Evolutionary conservation across 139 green algal species (phyloP).

Genomic region (Coccomyxa sp.): DNA sequence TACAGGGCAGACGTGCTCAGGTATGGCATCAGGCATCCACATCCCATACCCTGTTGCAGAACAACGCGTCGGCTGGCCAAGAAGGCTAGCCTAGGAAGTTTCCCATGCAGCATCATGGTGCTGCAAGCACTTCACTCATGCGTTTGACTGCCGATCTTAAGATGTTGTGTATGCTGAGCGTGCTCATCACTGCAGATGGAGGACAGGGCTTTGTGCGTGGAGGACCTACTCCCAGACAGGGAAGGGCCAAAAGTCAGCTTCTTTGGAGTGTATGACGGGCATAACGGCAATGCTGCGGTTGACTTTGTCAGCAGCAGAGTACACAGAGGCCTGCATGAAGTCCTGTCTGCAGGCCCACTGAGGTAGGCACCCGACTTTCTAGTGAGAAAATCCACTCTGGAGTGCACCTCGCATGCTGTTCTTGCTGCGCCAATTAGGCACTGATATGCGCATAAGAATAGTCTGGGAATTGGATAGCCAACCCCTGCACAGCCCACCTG

Average conservation of each 20-base stretch:
- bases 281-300: conserved; percentile 5
- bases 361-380: no score
- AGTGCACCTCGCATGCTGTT: no score
- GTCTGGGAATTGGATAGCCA: not conserved
- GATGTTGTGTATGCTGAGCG: not conserved
- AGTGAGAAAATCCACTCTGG: no score
- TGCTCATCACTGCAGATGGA: conserved; percentile 18
- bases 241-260: not conserved
- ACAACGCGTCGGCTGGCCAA: no score
- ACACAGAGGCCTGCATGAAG: not conserved
- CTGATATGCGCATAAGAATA: not conserved
- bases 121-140: not conserved
- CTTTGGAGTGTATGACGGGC: conserved; percentile 20
- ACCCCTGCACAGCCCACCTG: not conserved
- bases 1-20: not conserved
- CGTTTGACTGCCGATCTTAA: not conserved
- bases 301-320: not conserved
- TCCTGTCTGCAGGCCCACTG: no score
- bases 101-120: no score
- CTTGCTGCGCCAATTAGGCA: not conserved
- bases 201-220: conserved; percentile 17
- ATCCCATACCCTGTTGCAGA: not conserved
- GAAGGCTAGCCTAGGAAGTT: no score
- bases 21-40: not conserved
- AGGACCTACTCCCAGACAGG: not conserved